Conservation (phyloP, 2,329 filamentous ascomycete genomes). For the Xylariaceae sp. region DNA sequence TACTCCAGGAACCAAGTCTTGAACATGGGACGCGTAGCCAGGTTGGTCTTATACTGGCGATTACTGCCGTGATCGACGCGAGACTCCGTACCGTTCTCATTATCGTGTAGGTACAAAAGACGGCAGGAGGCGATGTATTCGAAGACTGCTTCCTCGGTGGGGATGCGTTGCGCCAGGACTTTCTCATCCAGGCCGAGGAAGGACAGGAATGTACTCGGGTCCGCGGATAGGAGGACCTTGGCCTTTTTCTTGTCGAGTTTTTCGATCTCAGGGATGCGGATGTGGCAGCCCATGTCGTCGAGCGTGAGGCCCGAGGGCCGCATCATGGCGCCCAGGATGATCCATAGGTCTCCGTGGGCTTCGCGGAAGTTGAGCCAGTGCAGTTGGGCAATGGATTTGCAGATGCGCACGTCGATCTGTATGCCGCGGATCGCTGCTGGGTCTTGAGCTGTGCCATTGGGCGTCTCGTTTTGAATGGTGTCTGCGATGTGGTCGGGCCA, state of each 20-base stretch:
- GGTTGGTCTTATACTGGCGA: constrained; percentile 44
- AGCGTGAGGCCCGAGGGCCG: constrained; percentile 61
- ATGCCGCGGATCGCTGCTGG: constrained; percentile 42
- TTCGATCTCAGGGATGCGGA: constrained; percentile 67
- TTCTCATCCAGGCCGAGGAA: constrained; percentile 56
- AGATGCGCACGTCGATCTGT: constrained; percentile 65
- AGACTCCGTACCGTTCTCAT: constrained; percentile 8
- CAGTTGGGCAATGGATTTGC: constrained; percentile 37
- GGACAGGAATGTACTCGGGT: constrained; percentile 50
- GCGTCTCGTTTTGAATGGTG: constrained; percentile 13
- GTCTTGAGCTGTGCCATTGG: constrained; percentile 24
- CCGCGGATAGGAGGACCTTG: constrained; percentile 54
- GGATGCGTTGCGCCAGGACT: constrained; percentile 53
- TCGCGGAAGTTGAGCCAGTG: constrained; percentile 64
- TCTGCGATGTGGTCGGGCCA: constrained; percentile 39
- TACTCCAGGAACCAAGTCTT: constrained; percentile 58
- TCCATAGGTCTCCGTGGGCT: constrained; percentile 68
- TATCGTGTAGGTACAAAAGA: constrained; percentile 46
- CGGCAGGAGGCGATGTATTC: constrained; percentile 54
- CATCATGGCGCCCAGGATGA: constrained; percentile 57
- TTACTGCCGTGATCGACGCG: not conserved
- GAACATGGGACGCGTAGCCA: constrained; percentile 56
- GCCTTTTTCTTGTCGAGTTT: constrained; percentile 48
- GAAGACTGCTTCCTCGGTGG: constrained; percentile 51
- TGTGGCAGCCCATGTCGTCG: constrained; percentile 56